A percentile compares a stretch with the other conserved stretches of the same genome.
Evolutionary conservation across 2,329 filamentous ascomycete species (phyloP).

Genomic region (Juglanconis oblonga): DNA sequence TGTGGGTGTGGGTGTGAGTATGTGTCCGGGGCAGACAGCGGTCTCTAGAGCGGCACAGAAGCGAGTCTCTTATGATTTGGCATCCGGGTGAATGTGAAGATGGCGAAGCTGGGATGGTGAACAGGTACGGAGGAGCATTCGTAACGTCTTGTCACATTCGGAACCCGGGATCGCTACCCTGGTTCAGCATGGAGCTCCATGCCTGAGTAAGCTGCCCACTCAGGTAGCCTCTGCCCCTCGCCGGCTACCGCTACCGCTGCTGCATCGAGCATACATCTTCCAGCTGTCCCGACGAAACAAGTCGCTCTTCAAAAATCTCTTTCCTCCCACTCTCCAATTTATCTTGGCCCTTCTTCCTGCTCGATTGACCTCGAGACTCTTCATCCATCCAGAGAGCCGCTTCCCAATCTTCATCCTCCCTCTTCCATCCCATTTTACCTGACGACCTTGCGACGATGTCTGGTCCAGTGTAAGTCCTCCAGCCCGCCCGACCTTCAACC

Average conservation of each 20-base stretch:
- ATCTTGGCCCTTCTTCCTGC: constrained; percentile 9
- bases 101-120: too few relatives aligned
- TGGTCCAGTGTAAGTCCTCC: constrained; percentile 63
- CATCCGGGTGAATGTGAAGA: too few relatives aligned
- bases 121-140: not conserved
- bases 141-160: not conserved
- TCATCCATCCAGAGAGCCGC: constrained; percentile 8
- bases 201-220: constrained; percentile 15
- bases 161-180: not conserved
- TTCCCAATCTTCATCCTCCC: constrained; percentile 7
- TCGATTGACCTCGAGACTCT: constrained; percentile 14
- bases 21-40: too few relatives aligned
- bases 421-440: constrained; percentile 23
- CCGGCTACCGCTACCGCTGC: constrained; percentile 13
- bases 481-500: constrained; percentile 20
- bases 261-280: not conserved
- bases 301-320: constrained; percentile 15
- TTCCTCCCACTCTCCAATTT: constrained; percentile 10
- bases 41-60: too few relatives aligned
- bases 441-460: constrained; percentile 47
- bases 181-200: not conserved
- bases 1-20: too few relatives aligned
- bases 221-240: not conserved
- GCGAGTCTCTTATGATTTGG: too few relatives aligned
- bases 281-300: constrained; percentile 15